A percentile compares a stretch with the other conserved stretches of the same genome.
phyloP scores from a whole-genome alignment of 441 rosid species.

The Metrosideros polymorpha region DNA sequence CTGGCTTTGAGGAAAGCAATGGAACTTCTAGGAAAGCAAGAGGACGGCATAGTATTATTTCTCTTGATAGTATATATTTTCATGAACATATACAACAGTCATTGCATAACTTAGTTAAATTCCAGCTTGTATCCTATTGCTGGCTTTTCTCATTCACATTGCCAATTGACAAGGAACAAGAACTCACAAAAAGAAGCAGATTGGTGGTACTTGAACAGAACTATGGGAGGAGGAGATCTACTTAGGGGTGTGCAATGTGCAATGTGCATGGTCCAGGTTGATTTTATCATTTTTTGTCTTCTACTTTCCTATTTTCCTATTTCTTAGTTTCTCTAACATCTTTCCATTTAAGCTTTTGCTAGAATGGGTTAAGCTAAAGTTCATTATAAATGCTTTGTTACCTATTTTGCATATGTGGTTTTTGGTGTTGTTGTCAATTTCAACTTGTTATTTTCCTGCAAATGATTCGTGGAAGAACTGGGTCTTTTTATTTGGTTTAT shows the following conservation, averaged over 20 bases:
- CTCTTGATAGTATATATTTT: background rate
- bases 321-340: no score
- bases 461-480: background rate
- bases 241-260: no score
- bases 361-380: background rate
- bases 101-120: background rate
- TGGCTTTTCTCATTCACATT: background rate
- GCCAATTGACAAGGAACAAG: background rate
- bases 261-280: no score
- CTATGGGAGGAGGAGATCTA: background rate
- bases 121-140: background rate
- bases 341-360: background rate
- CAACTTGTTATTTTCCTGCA: background rate
- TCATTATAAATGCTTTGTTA: background rate
- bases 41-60: background rate
- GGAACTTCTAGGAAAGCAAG: background rate
- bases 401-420: background rate
- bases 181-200: background rate
- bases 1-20: background rate
- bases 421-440: background rate
- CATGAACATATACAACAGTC: background rate
- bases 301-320: no score
- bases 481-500: slow-evolving; percentile 7
- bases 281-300: no score
- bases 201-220: background rate